Conservation (phyloP, 768 basidiomycete genomes). For the Rhodotorula diobovata region DNA sequence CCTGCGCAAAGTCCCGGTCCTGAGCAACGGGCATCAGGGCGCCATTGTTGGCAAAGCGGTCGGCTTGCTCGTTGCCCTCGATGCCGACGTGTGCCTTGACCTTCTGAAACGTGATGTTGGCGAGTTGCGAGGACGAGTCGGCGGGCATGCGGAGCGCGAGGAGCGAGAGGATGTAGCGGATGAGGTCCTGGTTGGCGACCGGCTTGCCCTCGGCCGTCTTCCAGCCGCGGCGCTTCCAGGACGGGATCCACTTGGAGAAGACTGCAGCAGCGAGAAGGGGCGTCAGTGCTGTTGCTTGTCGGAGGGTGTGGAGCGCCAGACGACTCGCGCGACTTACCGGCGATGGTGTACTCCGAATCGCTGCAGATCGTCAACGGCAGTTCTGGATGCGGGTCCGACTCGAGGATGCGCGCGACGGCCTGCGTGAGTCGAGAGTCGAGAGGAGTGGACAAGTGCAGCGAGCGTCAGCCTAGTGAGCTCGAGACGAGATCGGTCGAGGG, state of each 20-base stretch:
- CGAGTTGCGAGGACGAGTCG: conserved; percentile 48
- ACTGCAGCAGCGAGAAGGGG: neutral
- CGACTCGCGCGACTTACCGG: conserved; percentile 54
- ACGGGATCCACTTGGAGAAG: conserved; percentile 31
- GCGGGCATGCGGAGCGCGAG: conserved; percentile 31
- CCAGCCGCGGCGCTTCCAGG: conserved; percentile 48
- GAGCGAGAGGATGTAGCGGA: conserved; percentile 63
- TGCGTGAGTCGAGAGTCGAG: conserved; percentile 46
- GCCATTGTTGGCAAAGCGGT: conserved; percentile 64
- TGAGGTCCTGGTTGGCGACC: conserved; percentile 69
- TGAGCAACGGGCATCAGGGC: conserved; percentile 47
- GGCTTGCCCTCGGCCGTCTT: conserved; percentile 52
- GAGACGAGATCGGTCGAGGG: neutral
- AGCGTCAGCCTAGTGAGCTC: conserved; percentile 1
- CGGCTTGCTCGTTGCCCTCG: conserved; percentile 82
- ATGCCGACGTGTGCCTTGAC: conserved; percentile 75
- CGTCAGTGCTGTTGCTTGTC: neutral
- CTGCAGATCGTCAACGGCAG: conserved; percentile 68
- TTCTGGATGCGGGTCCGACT: conserved; percentile 59
- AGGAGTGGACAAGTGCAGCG: neutral
- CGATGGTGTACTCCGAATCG: conserved; percentile 78
- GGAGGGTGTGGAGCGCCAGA: too few relatives aligned
- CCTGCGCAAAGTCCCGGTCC: conserved; percentile 56
- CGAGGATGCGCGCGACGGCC: conserved; percentile 79
- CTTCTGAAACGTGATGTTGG: conserved; percentile 59